These are phyloP conservation scores for Kwoniella shandongensis DNA, from an alignment of 768 basidiomycete genomes.

Conservation along the genomic window DNA sequence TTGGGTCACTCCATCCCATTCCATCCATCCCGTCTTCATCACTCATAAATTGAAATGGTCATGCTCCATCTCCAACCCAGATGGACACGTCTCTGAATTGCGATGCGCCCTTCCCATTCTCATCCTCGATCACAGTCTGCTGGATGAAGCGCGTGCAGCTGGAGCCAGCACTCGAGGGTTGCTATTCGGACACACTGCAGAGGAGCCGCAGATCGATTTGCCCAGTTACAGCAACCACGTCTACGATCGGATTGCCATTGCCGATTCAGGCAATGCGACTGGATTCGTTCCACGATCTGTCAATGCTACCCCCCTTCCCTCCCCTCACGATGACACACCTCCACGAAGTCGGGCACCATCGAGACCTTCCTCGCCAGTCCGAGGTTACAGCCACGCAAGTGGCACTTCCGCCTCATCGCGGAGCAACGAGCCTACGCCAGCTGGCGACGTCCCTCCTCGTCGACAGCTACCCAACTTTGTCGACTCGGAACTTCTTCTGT, in stretches of 20 bases:
- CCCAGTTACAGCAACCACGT: conserved; percentile 89
- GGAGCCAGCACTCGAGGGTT: conserved; percentile 75
- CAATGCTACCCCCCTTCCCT: conserved; percentile 36
- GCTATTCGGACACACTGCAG: conserved; percentile 59
- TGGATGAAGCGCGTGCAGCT: conserved; percentile 71
- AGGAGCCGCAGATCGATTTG: conserved; percentile 68
- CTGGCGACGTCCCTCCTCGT: conserved; percentile 44
- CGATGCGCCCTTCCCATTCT: conserved; percentile 88
- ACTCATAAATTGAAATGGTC: conserved; percentile 67
- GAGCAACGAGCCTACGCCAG: conserved; percentile 18
- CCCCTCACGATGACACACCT: conserved; percentile 37
- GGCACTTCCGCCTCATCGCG: conserved; percentile 9
- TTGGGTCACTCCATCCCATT: conserved; percentile 67
- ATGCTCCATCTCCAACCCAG: conserved; percentile 75
- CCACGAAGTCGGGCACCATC: conserved; percentile 39
- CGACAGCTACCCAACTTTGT: conserved; percentile 63
- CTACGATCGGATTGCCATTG: conserved; percentile 71
- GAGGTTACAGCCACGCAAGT: conserved; percentile 16
- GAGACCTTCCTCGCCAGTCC: conserved; percentile 31
- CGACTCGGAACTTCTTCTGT: conserved; percentile 78
- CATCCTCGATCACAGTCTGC: conserved; percentile 70
- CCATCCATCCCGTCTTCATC: conserved; percentile 71
- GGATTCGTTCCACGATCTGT: conserved; percentile 29
- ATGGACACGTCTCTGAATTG: conserved; percentile 92
- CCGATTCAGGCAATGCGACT: conserved; percentile 42